Evolutionary conservation across 2,329 filamentous ascomycete genomes (phyloP), one percentile per base, ranked within the genome.

Genomic region (Fusarium longipes): DNA sequence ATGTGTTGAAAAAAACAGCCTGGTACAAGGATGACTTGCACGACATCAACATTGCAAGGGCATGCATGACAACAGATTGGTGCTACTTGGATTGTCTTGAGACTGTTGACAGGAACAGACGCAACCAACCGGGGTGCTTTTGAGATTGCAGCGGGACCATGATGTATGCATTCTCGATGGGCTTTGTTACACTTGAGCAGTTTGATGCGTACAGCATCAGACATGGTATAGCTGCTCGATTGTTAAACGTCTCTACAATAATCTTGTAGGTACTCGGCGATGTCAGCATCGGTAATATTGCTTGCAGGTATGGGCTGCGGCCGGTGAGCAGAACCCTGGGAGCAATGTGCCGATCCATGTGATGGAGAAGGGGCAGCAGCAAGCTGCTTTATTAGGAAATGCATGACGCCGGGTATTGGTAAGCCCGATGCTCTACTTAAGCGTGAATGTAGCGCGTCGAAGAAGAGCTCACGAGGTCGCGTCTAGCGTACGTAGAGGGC

Each of bases 371-470:
- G 56, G 70, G 53, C 53, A 67, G 58, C 55, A 67, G 71, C 68
- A 73, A 58, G 49, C 32, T 60, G 71, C 71, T 71, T 49, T 52
- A 73, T 69, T 65, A 35, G 71, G 71, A 73, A 73, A 65, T 58
- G 61, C 62, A 73, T 74, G 68, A 73, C 67, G 63, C 63, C 39
- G 56, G 62, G 45, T 61, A 47, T 50, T 65, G 53, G 57, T 67
- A 70, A 61, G 49, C 62, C 64, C 48, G 57, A 50, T 48, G 53
- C 30, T 56, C 62, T 70, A 51, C 59, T 63, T 32, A 42, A 64
- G 58, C 56, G 70, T 65, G 65, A 67, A 69, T 60, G 58, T 66
- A 58, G 57, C 65, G 62, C 63, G 57, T 67, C 45, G 54, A 54
- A 57, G 60, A 56, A 49, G 53, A 62, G 68, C 65, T 73, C 70